Evolutionary conservation across 441 rosid species (phyloP).

Genomic region (Bocquillonia castaneifolia): DNA sequence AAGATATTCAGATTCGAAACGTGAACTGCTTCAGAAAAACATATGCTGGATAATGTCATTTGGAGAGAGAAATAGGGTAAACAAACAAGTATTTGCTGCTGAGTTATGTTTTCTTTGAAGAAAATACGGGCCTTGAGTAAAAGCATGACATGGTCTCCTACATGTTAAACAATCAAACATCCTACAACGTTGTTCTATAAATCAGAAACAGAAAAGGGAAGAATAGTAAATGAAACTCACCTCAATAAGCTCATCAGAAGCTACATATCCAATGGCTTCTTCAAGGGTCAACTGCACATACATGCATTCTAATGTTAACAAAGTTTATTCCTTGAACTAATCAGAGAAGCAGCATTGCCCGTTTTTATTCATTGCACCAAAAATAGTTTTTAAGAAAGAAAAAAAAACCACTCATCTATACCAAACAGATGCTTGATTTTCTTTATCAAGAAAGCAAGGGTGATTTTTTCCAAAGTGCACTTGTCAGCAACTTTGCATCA

Average conservation of each 20-base stretch:
- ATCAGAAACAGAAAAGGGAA: not conserved
- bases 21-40: not conserved
- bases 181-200: not conserved
- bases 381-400: too few species aligned
- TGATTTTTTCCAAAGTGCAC: not conserved
- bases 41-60: not conserved
- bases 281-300: slow-evolving; percentile 80
- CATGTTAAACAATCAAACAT: not conserved
- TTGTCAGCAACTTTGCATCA: not conserved
- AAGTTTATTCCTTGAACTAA: not conserved
- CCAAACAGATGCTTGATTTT: too few species aligned
- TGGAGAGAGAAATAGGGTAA: not conserved
- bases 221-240: slow-evolving; percentile 30
- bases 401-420: too few species aligned
- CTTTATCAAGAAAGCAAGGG: not conserved
- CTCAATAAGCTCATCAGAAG: slow-evolving; percentile 92
- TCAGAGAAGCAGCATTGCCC: not conserved
- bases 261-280: slow-evolving; percentile 95
- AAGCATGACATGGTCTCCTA: not conserved
- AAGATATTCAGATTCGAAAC: not conserved
- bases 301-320: slow-evolving; percentile 18
- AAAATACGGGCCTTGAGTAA: not conserved
- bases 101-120: too few species aligned
- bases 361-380: too few species aligned
- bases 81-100: not conserved